A percentile compares a stretch with the other conserved stretches of the same genome.
These are phyloP conservation scores for Staphylotrichum tortipilum DNA, from an alignment of 495 filamentous ascomycete species.

Conservation along the genomic window DNA sequence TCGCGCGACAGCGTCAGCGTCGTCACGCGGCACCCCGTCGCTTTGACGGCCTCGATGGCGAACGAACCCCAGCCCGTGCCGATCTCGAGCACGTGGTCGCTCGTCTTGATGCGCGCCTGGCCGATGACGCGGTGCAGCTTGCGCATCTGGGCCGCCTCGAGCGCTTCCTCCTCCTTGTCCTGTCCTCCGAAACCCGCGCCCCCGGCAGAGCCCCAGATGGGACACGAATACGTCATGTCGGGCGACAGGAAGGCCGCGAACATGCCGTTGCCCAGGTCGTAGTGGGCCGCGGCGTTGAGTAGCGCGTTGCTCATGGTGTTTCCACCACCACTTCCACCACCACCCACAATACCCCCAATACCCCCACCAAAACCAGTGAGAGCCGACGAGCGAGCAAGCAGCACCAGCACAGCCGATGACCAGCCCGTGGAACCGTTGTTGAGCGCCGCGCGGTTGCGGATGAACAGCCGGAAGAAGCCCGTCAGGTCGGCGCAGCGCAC, in stretches of 20 bases:
- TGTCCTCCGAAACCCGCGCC: neutral
- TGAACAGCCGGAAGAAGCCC: conserved; percentile 61
- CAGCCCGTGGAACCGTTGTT: conserved; percentile 47
- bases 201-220: conserved; percentile 58
- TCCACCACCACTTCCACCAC: no score
- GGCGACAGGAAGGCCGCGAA: conserved; percentile 62
- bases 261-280: conserved; percentile 67
- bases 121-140: conserved; percentile 56
- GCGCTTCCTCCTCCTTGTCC: conserved; percentile 36
- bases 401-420: conserved; percentile 20
- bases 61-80: conserved; percentile 64
- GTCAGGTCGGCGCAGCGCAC: conserved; percentile 54
- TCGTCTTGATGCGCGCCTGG: conserved; percentile 48
- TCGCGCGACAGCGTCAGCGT: conserved; percentile 53
- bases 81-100: conserved; percentile 61
- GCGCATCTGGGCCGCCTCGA: conserved; percentile 55
- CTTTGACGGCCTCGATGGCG: conserved; percentile 51
- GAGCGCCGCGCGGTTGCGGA: conserved; percentile 50
- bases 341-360: no score
- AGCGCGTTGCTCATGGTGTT: conserved; percentile 59
- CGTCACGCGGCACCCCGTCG: conserved; percentile 54
- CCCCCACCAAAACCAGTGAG: no score
- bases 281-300: conserved; percentile 60
- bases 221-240: conserved; percentile 72
- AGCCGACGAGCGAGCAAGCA: no score